A percentile compares a stretch with the other conserved stretches of the same genome.
These are phyloP conservation scores for Zymoseptoria tritici DNA, from an alignment of 2,329 filamentous ascomycete species.

Conservation along the genomic window DNA sequence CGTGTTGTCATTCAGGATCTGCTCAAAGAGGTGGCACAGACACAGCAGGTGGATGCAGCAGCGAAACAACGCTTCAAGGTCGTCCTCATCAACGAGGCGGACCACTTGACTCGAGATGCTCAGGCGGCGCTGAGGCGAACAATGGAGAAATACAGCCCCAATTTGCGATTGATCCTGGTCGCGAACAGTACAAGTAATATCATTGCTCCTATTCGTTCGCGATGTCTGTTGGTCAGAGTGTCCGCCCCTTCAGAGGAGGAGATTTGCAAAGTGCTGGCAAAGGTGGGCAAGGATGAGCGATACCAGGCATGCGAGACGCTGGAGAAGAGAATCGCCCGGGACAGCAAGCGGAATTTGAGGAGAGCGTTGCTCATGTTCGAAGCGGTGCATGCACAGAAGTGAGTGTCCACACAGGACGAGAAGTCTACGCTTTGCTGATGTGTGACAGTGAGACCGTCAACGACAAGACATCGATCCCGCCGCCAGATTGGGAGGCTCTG, in stretches of 20 bases:
- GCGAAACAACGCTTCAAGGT: constrained; percentile 95
- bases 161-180: constrained; percentile 80
- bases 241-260: constrained; percentile 79
- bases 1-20: constrained; percentile 92
- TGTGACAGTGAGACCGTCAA: constrained; percentile 76
- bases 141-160: constrained; percentile 99
- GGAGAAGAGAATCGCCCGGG: constrained; percentile 77
- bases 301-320: constrained; percentile 71
- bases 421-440: background rate
- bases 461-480: constrained; percentile 81
- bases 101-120: constrained; percentile 86
- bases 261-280: constrained; percentile 67
- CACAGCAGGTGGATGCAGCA: constrained; percentile 91
- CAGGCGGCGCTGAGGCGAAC: constrained; percentile 90
- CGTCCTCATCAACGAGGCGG: constrained; percentile 97
- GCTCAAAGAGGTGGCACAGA: constrained; percentile 95
- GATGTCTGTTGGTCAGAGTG: constrained; percentile 85
- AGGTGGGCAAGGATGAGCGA: constrained; percentile 68
- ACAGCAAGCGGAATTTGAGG: constrained; percentile 84
- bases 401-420: constrained; percentile 31
- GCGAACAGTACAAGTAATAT: constrained; percentile 98
- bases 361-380: constrained; percentile 94
- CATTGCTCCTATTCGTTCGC: constrained; percentile 91
- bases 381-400: constrained; percentile 96
- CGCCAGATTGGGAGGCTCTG: constrained; percentile 93